Conservation (phyloP, 345 rosid species). For the Salix viminalis region DNA sequence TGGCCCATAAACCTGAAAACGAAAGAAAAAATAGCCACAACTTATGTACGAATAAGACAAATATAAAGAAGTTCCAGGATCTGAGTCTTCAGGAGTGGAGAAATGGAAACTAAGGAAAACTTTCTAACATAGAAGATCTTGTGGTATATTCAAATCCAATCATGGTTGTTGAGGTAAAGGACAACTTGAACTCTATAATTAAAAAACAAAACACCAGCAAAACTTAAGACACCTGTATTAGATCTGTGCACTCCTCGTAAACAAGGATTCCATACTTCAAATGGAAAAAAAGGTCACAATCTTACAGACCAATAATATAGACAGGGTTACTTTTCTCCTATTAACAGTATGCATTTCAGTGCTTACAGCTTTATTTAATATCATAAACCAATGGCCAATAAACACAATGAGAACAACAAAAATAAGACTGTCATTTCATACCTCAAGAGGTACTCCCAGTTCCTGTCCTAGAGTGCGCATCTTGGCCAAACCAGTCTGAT, state of each 20-base stretch:
- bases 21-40: not conserved
- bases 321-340: not conserved
- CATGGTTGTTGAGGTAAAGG: not conserved
- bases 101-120: not conserved
- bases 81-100: not conserved
- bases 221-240: not conserved
- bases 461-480: constrained; percentile 86
- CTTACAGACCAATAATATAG: not conserved
- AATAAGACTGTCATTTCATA: constrained; percentile 10
- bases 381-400: not conserved
- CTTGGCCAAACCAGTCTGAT: constrained; percentile 80
- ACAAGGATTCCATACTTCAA: not conserved
- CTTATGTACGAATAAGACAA: not conserved
- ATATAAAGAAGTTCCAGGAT: not conserved
- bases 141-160: not conserved
- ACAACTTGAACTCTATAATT: not conserved
- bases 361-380: not conserved
- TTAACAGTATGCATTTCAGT: not conserved
- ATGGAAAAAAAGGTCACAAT: not conserved
- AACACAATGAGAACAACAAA: not conserved
- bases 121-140: not conserved
- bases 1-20: constrained; percentile 76
- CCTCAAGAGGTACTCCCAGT: constrained; percentile 84
- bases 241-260: too few relatives aligned
- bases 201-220: not conserved